Evolutionary conservation across 805 yeast genomes (phyloP), one percentile per base, ranked within the genome.

Genomic region (Alloascoidea hylecoeti): DNA sequence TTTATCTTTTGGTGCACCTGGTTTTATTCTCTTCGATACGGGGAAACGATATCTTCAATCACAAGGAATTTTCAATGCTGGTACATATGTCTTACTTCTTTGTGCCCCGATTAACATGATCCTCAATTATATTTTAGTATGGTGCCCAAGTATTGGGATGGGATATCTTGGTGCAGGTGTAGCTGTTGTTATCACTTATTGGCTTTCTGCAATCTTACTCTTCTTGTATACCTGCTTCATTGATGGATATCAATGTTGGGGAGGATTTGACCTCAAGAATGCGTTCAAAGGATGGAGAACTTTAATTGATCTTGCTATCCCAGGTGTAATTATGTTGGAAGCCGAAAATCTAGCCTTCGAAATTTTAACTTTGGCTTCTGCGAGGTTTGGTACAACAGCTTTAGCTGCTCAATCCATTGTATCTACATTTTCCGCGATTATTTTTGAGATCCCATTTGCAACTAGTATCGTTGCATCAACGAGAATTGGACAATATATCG

Each of bases 101-200:
- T 72, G 82, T 41, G 78, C 86, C 0, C 96, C 96, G 1, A 42
- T 79, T 23, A 82, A 80, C 50, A 64, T 75, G 12, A 30, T 78
- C 3, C 52, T 79, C 44, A 81, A 82, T 49, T 85, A 81, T 60
- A 46, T 72, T 3, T 60, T 85, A 35, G 94, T 85, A 4, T 84
- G 92, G 84, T 68, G 75, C 50, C 61, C 70, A 17, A 50, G 55
- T 4, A 61, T 72, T 38, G 94, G 94, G 1, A 46, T 85, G n/a
- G 95, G 95, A 0, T 84, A 63, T 51, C 57, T 70, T 30, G 95
- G 95, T 1, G 89, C 95, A 0, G 88, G 95, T 2, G 59, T 78
- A 3, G 86, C 92, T 2, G 77, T 76, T 17, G 72, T 72, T 4
- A 60, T 78, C 16, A 75, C 81, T 34, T 79, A 78, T 50, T 82